phyloP scores from a whole-genome alignment of 2,329 filamentous ascomycete species.

The Aaosphaeria arxii region DNA sequence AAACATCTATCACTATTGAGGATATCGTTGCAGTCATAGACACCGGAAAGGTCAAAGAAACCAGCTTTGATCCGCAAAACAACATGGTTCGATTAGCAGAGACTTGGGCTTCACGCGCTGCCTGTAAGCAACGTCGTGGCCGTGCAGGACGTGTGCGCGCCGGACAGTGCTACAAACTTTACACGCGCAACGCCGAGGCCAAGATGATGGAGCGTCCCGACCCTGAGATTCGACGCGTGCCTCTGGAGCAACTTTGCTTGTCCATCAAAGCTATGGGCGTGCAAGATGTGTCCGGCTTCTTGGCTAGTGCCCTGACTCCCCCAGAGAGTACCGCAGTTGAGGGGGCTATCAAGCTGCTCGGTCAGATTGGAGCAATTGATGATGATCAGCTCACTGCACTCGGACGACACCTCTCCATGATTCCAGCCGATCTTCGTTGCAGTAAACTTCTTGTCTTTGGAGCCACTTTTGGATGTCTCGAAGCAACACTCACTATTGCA shows the following conservation, averaged over 20 bases:
- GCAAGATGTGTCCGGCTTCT: constrained; percentile 73
- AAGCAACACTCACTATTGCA: constrained; percentile 83
- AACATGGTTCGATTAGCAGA: constrained; percentile 95
- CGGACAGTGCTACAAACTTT: constrained; percentile 93
- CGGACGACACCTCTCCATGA: constrained; percentile 89
- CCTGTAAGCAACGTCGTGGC: constrained; percentile 90
- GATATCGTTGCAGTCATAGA: constrained; percentile 96
- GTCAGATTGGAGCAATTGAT: constrained; percentile 84
- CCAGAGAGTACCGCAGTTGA: constrained; percentile 83
- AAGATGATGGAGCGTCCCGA: constrained; percentile 87
- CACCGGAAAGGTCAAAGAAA: constrained; percentile 93
- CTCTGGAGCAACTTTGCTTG: constrained; percentile 89
- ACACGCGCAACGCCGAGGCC: constrained; percentile 77
- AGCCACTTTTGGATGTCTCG: constrained; percentile 87
- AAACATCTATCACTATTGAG: constrained; percentile 98
- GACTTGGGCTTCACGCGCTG: constrained; percentile 90
- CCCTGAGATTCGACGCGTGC: constrained; percentile 89
- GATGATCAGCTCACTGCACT: constrained; percentile 85
- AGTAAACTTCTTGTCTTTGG: constrained; percentile 96
- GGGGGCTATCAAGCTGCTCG: constrained; percentile 74
- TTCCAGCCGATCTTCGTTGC: constrained; percentile 88
- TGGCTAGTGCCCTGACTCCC: constrained; percentile 83
- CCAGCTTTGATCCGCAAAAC: constrained; percentile 83
- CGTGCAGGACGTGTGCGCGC: constrained; percentile 90
- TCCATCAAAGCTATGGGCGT: constrained; percentile 96